Evolutionary conservation across 805 yeast genomes (phyloP).

Genomic region (Candida silvatica): DNA sequence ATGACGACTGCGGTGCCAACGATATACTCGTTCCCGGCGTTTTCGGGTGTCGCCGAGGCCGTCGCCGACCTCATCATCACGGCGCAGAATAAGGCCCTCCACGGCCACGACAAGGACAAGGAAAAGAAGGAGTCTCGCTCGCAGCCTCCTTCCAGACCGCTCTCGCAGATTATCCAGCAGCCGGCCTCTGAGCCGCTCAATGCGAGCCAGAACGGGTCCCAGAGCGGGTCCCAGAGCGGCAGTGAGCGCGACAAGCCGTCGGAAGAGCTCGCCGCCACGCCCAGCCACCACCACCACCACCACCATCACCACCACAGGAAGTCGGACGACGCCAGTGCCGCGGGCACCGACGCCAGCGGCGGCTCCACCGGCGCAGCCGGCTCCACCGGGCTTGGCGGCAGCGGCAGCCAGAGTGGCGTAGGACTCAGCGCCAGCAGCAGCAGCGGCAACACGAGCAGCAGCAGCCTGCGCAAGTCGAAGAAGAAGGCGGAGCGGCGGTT

Average conservation of each 20-base stretch:
- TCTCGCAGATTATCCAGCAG: no score
- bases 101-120: slow-evolving; percentile 12
- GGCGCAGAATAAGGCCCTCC: slow-evolving; percentile 72
- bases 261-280: background rate
- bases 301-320: slow-evolving; percentile 3
- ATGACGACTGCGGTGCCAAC: slow-evolving; percentile 95
- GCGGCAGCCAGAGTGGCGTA: background rate
- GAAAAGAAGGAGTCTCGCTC: no score
- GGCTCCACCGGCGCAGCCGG: background rate
- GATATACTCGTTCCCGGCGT: slow-evolving; percentile 86
- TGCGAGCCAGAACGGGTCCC: no score
- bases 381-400: background rate
- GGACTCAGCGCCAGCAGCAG: slow-evolving; percentile 1
- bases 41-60: slow-evolving; percentile 88
- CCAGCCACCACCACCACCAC: slow-evolving; percentile 2
- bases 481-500: slow-evolving; percentile 63
- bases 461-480: slow-evolving; percentile 31
- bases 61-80: slow-evolving; percentile 91
- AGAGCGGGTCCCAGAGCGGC: no score
- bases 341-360: background rate
- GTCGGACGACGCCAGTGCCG: background rate
- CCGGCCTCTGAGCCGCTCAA: no score
- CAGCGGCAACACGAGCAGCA: slow-evolving; percentile 5
- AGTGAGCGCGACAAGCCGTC: background rate
- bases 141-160: background rate